phyloP scores from a whole-genome alignment of 1,139 yeast species.

The Candida sp. region DNA sequence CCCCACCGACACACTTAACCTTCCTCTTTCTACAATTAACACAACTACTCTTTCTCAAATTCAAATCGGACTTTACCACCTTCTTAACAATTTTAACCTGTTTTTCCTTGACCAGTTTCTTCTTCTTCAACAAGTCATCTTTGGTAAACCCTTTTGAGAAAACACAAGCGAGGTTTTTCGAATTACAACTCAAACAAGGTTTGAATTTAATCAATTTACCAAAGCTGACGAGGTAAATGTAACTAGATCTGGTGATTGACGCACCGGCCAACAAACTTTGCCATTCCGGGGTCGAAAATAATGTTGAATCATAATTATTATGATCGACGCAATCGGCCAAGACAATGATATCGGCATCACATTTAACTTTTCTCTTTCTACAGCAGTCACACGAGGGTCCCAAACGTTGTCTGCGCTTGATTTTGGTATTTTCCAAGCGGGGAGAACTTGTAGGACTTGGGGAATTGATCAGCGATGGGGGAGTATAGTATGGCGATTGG shows the following conservation, averaged over 20 bases:
- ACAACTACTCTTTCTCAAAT: conserved; percentile 30
- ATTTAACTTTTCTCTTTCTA: conserved; percentile 68
- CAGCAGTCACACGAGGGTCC: conserved; percentile 80
- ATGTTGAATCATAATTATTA: neutral
- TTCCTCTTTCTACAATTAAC: conserved; percentile 35
- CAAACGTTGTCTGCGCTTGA: conserved; percentile 55
- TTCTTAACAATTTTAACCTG: neutral
- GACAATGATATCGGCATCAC: conserved; percentile 58
- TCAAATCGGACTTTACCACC: neutral
- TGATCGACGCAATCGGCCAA: conserved; percentile 8
- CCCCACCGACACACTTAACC: conserved; percentile 30
- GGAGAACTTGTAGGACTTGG: neutral
- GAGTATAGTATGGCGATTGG: neutral
- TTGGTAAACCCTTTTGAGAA: conserved; percentile 61
- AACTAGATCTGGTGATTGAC: neutral
- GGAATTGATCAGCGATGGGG: neutral
- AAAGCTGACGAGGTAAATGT: conserved; percentile 1
- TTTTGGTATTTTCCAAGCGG: conserved; percentile 1
- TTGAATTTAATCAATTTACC: conserved; percentile 45
- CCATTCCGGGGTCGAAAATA: neutral
- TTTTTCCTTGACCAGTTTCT: conserved; percentile 7
- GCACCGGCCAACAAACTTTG: neutral
- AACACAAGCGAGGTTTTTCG: conserved; percentile 42
- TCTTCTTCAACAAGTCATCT: conserved; percentile 41
- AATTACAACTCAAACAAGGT: conserved; percentile 47